Percentiles rank a stretch among this genome's conserved stretches.
These are phyloP conservation scores for Mortierella sp. DNA, from an alignment of 371 early-diverging fungal genomes.

Conservation along the genomic window DNA sequence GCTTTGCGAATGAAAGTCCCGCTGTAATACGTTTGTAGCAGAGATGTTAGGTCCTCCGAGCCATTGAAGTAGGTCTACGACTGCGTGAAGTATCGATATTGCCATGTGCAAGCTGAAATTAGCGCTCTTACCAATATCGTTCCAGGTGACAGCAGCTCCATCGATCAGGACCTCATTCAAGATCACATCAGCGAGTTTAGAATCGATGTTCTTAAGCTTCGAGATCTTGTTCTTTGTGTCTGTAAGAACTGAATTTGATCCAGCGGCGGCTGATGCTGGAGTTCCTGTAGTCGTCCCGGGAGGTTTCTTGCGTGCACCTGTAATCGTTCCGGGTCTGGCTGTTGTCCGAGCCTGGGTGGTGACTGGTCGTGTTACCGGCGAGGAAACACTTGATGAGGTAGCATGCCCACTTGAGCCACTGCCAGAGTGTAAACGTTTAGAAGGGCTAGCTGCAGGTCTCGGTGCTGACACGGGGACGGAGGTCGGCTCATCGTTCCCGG, in stretches of 20 bases:
- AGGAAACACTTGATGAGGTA: background rate
- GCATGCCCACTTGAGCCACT: slow-evolving; percentile 16
- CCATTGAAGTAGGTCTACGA: no score
- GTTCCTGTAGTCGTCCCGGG: slow-evolving; percentile 13
- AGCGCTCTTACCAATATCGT: slow-evolving; percentile 66
- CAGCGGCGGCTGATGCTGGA: background rate
- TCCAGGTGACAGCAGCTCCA: slow-evolving; percentile 65
- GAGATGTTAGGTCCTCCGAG: no score
- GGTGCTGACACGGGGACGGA: slow-evolving; percentile 32
- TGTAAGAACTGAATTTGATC: slow-evolving; percentile 21
- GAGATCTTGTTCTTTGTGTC: slow-evolving; percentile 48
- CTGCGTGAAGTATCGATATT: no score
- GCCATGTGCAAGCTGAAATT: no score
- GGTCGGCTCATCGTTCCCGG: slow-evolving; percentile 23
- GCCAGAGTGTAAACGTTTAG: slow-evolving; percentile 19
- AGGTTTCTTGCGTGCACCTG: slow-evolving; percentile 37
- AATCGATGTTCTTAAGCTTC: slow-evolving; percentile 58
- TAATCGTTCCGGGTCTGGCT: slow-evolving; percentile 39
- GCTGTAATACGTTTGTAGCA: slow-evolving; percentile 57
- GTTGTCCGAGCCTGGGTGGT: slow-evolving; percentile 3
- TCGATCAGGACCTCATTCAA: slow-evolving; percentile 71
- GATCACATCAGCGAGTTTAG: slow-evolving; percentile 66
- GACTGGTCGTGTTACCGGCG: background rate
- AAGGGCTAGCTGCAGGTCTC: slow-evolving; percentile 5
- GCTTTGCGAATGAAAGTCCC: slow-evolving; percentile 79